Conservation (phyloP, 164 flowering plant species). For the Taxillus chinensis region DNA sequence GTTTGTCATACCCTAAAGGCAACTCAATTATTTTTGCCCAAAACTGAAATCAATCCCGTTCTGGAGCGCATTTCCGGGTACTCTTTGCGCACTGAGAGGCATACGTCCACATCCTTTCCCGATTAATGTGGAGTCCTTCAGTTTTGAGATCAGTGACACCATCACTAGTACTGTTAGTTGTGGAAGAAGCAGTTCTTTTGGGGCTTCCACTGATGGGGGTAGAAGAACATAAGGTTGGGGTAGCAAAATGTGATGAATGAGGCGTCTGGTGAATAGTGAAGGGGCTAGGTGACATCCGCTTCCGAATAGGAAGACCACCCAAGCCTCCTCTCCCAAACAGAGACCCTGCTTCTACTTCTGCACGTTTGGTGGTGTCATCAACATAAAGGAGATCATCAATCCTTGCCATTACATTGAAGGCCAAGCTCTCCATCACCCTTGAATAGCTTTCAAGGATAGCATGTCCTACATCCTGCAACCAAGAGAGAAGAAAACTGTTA, state of each 20-base stretch:
- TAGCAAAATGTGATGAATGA: slow-evolving; percentile 50
- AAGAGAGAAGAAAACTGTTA: not conserved
- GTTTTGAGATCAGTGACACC: slow-evolving; percentile 17
- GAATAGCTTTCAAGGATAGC: slow-evolving; percentile 76
- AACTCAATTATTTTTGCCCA: not conserved
- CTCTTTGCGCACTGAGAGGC: slow-evolving; percentile 36
- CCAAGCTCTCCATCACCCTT: slow-evolving; percentile 70
- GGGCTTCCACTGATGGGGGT: slow-evolving; percentile 43
- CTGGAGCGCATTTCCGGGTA: slow-evolving; percentile 31
- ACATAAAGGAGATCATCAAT: slow-evolving; percentile 58
- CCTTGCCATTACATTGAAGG: slow-evolving; percentile 65
- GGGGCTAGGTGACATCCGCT: slow-evolving; percentile 54
- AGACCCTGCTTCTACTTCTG: slow-evolving; percentile 35
- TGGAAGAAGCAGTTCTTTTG: slow-evolving; percentile 16
- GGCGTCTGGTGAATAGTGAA: slow-evolving; percentile 50
- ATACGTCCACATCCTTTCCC: slow-evolving; percentile 46
- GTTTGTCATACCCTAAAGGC: not conserved
- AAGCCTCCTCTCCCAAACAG: slow-evolving; percentile 40
- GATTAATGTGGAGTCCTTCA: slow-evolving; percentile 24
- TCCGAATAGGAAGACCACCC: slow-evolving; percentile 47
- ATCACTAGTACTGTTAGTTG: slow-evolving; percentile 14
- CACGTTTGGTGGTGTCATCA: slow-evolving; percentile 41
- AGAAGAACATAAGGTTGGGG: slow-evolving; percentile 48
- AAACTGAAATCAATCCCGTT: slow-evolving; percentile 30
- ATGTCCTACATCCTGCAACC: slow-evolving; percentile 64